Conservation (phyloP, 345 rosid species). For the Xanthoceras sorbifolium region DNA sequence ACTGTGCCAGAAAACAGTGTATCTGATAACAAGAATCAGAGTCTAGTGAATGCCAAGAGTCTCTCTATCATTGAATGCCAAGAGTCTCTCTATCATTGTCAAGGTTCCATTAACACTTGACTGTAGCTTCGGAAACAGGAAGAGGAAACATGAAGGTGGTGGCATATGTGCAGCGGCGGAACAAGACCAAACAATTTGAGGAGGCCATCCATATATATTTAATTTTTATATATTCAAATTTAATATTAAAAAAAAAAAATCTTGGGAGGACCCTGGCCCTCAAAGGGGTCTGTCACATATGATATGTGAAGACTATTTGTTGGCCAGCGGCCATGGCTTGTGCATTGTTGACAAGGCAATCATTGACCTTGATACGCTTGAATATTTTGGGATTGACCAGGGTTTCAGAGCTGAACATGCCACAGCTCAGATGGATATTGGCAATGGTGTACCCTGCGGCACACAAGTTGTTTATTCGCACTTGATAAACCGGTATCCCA, state of each 20-base stretch:
- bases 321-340: not conserved
- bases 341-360: slow-evolving; percentile 8
- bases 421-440: not conserved
- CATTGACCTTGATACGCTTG: not conserved
- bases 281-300: no score
- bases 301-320: not conserved
- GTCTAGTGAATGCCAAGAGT: no score
- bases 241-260: no score
- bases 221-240: no score
- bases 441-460: not conserved
- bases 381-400: not conserved
- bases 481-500: not conserved
- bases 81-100: no score
- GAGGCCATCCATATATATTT: no score
- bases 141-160: not conserved
- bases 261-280: no score
- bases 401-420: not conserved
- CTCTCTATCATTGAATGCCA: no score
- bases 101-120: not conserved
- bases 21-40: no score
- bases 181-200: no score
- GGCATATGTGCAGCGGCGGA: no score
- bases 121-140: not conserved
- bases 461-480: not conserved
- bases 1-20: no score